Base-by-base conservation (phyloP, 2,329 filamentous ascomycete species). In the Aspergillus vadensis region DNA sequence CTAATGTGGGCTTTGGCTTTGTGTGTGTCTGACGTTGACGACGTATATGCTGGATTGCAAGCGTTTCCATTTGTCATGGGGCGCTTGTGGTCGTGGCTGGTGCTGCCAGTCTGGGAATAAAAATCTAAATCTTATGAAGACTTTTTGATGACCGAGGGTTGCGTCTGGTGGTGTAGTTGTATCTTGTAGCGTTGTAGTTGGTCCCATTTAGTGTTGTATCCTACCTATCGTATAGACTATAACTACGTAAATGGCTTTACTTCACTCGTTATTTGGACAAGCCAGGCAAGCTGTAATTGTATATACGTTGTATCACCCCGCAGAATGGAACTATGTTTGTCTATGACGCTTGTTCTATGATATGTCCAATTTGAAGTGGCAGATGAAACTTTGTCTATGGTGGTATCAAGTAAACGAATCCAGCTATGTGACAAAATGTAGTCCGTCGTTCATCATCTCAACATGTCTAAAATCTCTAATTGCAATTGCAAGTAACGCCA, bases 61-160 rank as follows among this genome's bases (percentile, higher is more conserved):
- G n/a, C 23, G 25, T 27, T 25, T 30, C 27, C 44, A n/a, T 36
- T 15, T 36, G 12, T 36, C 12, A 36, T 36, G 30, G 30, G 32
- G 44, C 44, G 49, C 15, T 51, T 43, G 53, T 43, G 39, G 27
- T 50, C 53, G 25, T 43, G 53, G 53, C 53, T 55, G 53, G 53
- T 55, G 53, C 53, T 55, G 53, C 53, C 43, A 32, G 53, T 55
- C 53, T 55, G 53, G 53, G 53, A 55, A 55, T 47, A 50, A 50
- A 50, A 50, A 49, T 49, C 14, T 5, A 27, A 50, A 30, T 50
- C 25, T 30, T 50, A 50, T 44, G 25, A 30, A 49, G 44, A 27
- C 25, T 10, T 17, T 49, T 17, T 27, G n/a, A 5, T 49, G 15
- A 4, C 12, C 12, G 27, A 7, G 39, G n/a, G 15, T 30, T 27